Percentiles rank a stretch among this genome's conserved stretches.
These are phyloP conservation scores for Hortiboletus flavorubellus DNA, from an alignment of 768 basidiomycete species.

Conservation along the genomic window DNA sequence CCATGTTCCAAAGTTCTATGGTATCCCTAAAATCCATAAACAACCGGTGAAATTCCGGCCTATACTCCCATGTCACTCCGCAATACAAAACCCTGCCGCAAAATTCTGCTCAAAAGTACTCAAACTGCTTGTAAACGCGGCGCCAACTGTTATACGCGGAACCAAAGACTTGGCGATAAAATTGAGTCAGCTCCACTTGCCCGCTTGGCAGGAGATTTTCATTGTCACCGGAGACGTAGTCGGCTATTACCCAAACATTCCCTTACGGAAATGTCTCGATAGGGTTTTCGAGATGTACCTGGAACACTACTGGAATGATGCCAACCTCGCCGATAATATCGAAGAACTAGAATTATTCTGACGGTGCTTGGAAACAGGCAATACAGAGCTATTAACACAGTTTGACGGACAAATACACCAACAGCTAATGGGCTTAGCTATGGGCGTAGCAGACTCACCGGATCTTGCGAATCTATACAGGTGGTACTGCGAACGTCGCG, in stretches of 20 bases:
- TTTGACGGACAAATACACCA: background rate
- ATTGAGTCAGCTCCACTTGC: constrained; percentile 1
- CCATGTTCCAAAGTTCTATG: constrained; percentile 5
- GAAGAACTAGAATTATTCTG: background rate
- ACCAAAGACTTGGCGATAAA: constrained; percentile 13
- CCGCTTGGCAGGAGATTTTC: background rate
- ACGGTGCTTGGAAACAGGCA: background rate
- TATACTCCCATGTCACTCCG: too few relatives aligned
- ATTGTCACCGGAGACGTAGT: constrained; percentile 11
- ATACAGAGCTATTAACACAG: background rate
- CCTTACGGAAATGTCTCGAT: background rate
- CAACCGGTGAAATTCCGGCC: too few relatives aligned
- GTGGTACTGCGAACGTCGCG: background rate
- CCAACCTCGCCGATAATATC: background rate
- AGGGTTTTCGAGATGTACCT: background rate
- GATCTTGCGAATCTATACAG: constrained; percentile 15
- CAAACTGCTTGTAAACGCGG: constrained; percentile 5
- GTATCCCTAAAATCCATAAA: constrained; percentile 16
- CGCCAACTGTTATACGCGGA: constrained; percentile 2
- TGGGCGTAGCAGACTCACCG: constrained; percentile 12
- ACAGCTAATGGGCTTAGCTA: background rate
- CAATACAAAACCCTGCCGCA: too few relatives aligned
- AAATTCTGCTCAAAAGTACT: too few relatives aligned
- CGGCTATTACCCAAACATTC: constrained; percentile 3
- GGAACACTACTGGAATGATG: background rate